Conservation (phyloP, 495 filamentous ascomycete species). For the Chaetomium fimeti region DNA sequence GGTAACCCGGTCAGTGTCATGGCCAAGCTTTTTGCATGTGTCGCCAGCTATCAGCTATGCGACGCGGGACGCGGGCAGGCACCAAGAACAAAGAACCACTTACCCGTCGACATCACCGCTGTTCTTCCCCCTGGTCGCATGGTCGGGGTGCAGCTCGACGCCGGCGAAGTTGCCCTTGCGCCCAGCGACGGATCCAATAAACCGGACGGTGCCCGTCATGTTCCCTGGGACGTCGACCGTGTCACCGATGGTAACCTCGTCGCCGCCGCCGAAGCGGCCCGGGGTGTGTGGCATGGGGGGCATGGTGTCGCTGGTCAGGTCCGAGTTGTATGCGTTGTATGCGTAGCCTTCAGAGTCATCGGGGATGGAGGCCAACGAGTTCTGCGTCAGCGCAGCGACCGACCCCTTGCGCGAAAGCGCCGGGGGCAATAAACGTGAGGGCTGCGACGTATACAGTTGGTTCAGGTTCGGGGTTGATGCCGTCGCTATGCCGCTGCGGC, state of each 20-base stretch:
- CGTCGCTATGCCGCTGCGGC: slow-evolving; percentile 50
- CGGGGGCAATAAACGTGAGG: slow-evolving; percentile 44
- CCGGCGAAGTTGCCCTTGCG: slow-evolving; percentile 92
- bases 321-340: slow-evolving; percentile 37
- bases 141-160: slow-evolving; percentile 85
- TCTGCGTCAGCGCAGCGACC: slow-evolving; percentile 60
- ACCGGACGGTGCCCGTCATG: slow-evolving; percentile 89
- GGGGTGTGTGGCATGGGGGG: slow-evolving; percentile 33
- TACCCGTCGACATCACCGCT: slow-evolving; percentile 95
- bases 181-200: slow-evolving; percentile 79
- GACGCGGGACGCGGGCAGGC: neutral
- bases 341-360: slow-evolving; percentile 62
- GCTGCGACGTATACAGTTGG: slow-evolving; percentile 46
- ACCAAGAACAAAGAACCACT: slow-evolving; percentile 29
- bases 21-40: slow-evolving; percentile 11
- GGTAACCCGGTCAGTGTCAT: slow-evolving; percentile 18
- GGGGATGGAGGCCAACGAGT: slow-evolving; percentile 57
- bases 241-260: slow-evolving; percentile 72
- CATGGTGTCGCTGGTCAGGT: slow-evolving; percentile 49
- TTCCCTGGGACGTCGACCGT: slow-evolving; percentile 90
- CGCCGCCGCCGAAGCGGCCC: slow-evolving; percentile 33
- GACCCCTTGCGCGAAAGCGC: slow-evolving; percentile 64
- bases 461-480: slow-evolving; percentile 60
- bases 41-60: neutral
- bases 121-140: slow-evolving; percentile 85